Conservation (phyloP, 148 eudicot species). For the Chenopodium formosanum region DNA sequence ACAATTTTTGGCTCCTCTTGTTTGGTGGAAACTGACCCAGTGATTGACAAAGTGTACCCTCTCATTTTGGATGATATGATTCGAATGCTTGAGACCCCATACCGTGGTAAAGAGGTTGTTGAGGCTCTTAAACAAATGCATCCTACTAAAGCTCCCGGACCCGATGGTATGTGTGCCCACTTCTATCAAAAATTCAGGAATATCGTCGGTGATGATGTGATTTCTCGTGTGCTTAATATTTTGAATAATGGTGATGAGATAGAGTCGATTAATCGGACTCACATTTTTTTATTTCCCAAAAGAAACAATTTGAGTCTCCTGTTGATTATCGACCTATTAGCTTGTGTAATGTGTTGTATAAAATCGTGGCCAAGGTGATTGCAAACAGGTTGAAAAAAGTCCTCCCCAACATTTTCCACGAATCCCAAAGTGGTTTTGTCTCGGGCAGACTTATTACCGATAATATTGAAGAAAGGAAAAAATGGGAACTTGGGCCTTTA, state of each 20-base stretch:
- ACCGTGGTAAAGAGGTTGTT: background rate
- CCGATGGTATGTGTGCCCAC: background rate
- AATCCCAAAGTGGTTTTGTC: background rate
- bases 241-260: background rate
- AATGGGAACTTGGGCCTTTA: background rate
- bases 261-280: background rate
- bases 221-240: background rate
- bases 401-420: background rate
- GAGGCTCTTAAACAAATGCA: background rate
- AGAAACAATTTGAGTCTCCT: background rate
- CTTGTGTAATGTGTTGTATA: background rate
- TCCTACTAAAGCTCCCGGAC: background rate
- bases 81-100: background rate
- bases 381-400: background rate
- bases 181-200: background rate
- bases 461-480: background rate
- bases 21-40: too few species aligned
- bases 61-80: background rate
- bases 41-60: background rate
- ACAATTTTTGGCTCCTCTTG: too few species aligned
- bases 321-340: background rate
- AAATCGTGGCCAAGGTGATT: background rate
- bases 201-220: background rate
- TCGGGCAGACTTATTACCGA: background rate
- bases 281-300: background rate